Base-by-base conservation (phyloP, 2,329 filamentous ascomycete genomes). In the Arthroderma uncinatum region DNA sequence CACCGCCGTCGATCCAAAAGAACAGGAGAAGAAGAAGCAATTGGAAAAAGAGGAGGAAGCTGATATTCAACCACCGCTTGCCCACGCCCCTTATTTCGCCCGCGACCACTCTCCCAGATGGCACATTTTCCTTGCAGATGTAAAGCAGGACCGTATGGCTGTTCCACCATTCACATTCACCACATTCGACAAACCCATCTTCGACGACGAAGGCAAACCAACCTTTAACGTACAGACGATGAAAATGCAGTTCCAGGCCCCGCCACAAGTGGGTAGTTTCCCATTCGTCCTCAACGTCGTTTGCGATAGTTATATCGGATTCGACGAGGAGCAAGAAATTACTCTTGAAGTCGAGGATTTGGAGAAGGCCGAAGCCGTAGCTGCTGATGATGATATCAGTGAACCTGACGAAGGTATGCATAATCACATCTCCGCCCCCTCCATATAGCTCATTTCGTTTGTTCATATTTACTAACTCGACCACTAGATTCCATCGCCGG, bases 101-200 rank as follows among this genome's bases (percentile, higher is more conserved):
- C 87, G 89, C 60, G 89, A 96, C 65, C 86, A 95, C 70, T 86
- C 89, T 34, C 92, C 94, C 14, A 82, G 85, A 66, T 98, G 92
- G 92, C 85, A 95, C 67, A 82, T 95, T 50, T 97, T 98, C 79
- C 81, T 98, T 55, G 89, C 89, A 59, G 93, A 98, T 71, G 87
- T 84, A 65, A 95, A 95, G 74, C 87, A 94, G 69, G 91, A 89
- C 67, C 95, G 95, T 74, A 92, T 98, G 74, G 91, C 92, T 16
- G 93, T 98, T 1, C 92, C 92, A 1, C 93, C 94, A 0, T 96
- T 95, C 71, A 89, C 87, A n/a, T 97, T 98, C 73, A 84, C 85
- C 42, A 85, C 85, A 48, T 97, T 98, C 69, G 90, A 96, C 72
- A 87, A 90, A 76, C 87, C 89, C 30, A 84, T 96, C 33, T 87